These are phyloP conservation scores for Colletotrichum euphorbiae DNA, from an alignment of 2,329 filamentous ascomycete species.

Conservation along the genomic window DNA sequence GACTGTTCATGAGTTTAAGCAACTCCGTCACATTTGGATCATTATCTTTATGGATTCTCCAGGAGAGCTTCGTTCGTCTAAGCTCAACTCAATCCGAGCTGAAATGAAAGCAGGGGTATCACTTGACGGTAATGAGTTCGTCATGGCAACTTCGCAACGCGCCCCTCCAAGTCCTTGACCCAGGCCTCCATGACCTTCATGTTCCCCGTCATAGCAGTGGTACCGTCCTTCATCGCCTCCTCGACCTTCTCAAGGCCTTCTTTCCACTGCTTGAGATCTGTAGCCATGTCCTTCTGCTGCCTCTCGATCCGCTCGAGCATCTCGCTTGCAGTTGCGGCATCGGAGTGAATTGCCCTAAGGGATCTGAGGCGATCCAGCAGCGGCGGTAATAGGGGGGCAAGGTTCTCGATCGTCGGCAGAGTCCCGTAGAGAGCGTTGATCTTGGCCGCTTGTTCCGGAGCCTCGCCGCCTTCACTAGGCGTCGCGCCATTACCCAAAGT, in stretches of 20 bases:
- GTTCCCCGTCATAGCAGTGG: slow-evolving; percentile 79
- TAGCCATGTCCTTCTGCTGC: slow-evolving; percentile 83
- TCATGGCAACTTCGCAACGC: slow-evolving; percentile 71
- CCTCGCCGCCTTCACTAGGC: slow-evolving; percentile 55
- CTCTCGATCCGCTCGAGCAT: slow-evolving; percentile 82
- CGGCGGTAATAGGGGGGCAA: slow-evolving; percentile 86
- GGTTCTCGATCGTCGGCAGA: slow-evolving; percentile 86
- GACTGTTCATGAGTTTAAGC: too few relatives aligned
- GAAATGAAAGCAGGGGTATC: slow-evolving; percentile 50
- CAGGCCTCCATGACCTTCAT: slow-evolving; percentile 87
- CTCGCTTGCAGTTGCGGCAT: slow-evolving; percentile 84
- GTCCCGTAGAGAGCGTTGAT: slow-evolving; percentile 93
- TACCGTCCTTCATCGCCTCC: slow-evolving; percentile 75
- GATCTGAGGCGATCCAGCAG: slow-evolving; percentile 88
- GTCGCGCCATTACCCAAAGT: slow-evolving; percentile 62
- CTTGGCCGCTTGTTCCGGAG: slow-evolving; percentile 82
- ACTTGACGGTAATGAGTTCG: slow-evolving; percentile 42
- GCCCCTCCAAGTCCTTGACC: slow-evolving; percentile 87
- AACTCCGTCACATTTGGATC: not conserved
- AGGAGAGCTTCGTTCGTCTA: not conserved
- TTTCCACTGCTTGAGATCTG: slow-evolving; percentile 88
- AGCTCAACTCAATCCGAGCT: slow-evolving; percentile 3
- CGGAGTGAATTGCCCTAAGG: slow-evolving; percentile 84
- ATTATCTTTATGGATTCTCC: slow-evolving; percentile 1
- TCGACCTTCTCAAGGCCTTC: slow-evolving; percentile 85